Conservation (phyloP, 768 basidiomycete species). For the Tephrocybe sp. region DNA sequence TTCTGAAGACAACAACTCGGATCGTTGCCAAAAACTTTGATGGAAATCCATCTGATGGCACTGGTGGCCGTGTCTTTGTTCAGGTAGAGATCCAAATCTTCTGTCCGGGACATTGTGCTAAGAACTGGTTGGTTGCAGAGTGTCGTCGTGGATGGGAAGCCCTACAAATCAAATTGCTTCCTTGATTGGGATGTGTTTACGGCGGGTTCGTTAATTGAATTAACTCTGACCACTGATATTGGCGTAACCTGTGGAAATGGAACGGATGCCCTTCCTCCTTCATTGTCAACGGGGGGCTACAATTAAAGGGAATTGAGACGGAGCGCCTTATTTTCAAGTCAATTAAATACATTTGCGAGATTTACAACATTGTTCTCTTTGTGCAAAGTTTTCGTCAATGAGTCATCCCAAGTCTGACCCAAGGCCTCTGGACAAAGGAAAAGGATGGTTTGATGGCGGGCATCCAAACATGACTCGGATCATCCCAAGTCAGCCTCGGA, state of each 20-base stretch:
- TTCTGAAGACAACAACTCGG: slow-evolving; percentile 54
- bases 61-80: slow-evolving; percentile 54
- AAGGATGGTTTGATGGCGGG: too few relatives aligned
- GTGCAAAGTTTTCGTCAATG: too few relatives aligned
- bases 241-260: slow-evolving; percentile 49
- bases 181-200: slow-evolving; percentile 66
- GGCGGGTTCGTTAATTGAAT: slow-evolving; percentile 48
- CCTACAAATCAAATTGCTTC: slow-evolving; percentile 63
- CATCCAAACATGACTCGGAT: too few relatives aligned
- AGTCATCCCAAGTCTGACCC: too few relatives aligned
- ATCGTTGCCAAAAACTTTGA: slow-evolving; percentile 48
- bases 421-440: too few relatives aligned
- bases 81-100: slow-evolving; percentile 33
- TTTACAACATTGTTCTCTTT: too few relatives aligned
- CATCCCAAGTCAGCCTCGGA: too few relatives aligned
- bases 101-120: not conserved
- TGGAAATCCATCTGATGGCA: slow-evolving; percentile 51
- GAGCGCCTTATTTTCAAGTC: too few relatives aligned
- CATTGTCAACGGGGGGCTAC: slow-evolving; percentile 64
- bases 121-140: slow-evolving; percentile 30
- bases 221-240: slow-evolving; percentile 54
- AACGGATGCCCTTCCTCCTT: slow-evolving; percentile 49
- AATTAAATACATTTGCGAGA: too few relatives aligned
- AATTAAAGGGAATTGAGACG: slow-evolving; percentile 25
- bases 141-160: slow-evolving; percentile 53